phyloP scores from a whole-genome alignment of 2,329 filamentous ascomycete species.

The Pseudocercospora fijiensis region DNA sequence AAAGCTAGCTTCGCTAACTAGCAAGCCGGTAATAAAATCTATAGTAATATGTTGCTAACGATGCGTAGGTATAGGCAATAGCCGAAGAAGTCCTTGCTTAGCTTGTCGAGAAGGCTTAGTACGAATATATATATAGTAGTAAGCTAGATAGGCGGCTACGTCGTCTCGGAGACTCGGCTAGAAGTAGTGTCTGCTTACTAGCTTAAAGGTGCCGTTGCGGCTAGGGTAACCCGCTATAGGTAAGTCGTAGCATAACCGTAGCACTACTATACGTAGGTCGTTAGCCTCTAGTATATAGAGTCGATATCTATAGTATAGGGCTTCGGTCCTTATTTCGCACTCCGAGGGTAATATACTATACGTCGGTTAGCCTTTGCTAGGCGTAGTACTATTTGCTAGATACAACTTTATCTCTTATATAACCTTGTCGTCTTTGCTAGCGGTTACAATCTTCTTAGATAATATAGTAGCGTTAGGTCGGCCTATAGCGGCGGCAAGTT shows the following conservation, averaged over 20 bases:
- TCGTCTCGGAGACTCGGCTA: neutral
- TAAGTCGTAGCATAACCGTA: neutral
- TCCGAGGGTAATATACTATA: neutral
- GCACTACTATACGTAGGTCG: neutral
- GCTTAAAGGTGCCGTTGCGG: neutral
- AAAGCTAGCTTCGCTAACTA: neutral
- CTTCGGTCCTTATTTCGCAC: neutral
- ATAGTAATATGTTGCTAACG: conserved; percentile 2
- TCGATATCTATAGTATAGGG: neutral
- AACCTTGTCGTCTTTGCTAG: neutral
- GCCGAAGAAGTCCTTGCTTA: neutral
- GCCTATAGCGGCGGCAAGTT: neutral
- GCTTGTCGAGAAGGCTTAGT: neutral
- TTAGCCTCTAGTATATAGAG: neutral
- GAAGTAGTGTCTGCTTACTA: neutral
- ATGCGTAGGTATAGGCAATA: neutral
- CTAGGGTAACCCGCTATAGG: neutral
- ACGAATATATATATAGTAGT: neutral
- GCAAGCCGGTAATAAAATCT: neutral
- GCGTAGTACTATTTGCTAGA: neutral
- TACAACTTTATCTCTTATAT: neutral
- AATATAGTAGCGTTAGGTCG: neutral
- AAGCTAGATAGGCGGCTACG: neutral
- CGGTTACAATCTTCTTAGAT: neutral
- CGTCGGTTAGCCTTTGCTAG: neutral